phyloP scores from a whole-genome alignment of 805 yeast species.

The Wickerhamiella brachini region DNA sequence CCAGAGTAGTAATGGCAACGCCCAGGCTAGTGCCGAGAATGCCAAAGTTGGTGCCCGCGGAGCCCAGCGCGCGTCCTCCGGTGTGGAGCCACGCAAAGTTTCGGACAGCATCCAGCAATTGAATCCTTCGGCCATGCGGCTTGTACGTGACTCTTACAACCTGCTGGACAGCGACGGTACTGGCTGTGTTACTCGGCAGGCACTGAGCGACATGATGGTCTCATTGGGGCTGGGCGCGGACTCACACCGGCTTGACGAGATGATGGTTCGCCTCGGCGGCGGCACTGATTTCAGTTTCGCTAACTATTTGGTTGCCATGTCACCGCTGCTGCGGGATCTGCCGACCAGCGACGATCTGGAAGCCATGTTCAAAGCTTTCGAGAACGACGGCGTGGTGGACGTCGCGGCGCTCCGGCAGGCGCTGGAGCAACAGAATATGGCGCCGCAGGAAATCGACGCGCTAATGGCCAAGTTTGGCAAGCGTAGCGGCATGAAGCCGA shows the following conservation, averaged over 20 bases:
- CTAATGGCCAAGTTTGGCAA: slow-evolving; percentile 11
- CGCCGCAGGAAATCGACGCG: slow-evolving; percentile 9
- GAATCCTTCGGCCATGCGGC: slow-evolving; percentile 15
- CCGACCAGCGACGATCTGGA: slow-evolving; percentile 16
- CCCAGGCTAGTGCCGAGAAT: not conserved
- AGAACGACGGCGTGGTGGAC: slow-evolving; percentile 13
- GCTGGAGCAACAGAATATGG: slow-evolving; percentile 13
- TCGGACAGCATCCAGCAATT: slow-evolving; percentile 18
- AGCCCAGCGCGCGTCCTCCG: not conserved
- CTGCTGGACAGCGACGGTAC: slow-evolving; percentile 17
- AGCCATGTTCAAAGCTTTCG: slow-evolving; percentile 15
- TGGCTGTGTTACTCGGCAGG: slow-evolving; percentile 15
- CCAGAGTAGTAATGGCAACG: not conserved
- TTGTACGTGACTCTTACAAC: slow-evolving; percentile 17
- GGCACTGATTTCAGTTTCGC: slow-evolving; percentile 11
- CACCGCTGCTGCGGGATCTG: slow-evolving; percentile 13
- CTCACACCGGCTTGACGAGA: slow-evolving; percentile 10
- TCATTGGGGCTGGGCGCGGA: slow-evolving; percentile 14
- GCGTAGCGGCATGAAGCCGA: not conserved
- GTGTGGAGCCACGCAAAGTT: slow-evolving; percentile 15
- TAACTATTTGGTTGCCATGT: slow-evolving; percentile 16
- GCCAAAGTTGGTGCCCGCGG: not conserved
- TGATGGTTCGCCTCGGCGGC: slow-evolving; percentile 18
- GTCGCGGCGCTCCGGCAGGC: slow-evolving; percentile 9
- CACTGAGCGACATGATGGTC: slow-evolving; percentile 13